These are phyloP conservation scores for Trypanosoma cruzi DNA, from an alignment of 208 protist species.

Conservation along the genomic window DNA sequence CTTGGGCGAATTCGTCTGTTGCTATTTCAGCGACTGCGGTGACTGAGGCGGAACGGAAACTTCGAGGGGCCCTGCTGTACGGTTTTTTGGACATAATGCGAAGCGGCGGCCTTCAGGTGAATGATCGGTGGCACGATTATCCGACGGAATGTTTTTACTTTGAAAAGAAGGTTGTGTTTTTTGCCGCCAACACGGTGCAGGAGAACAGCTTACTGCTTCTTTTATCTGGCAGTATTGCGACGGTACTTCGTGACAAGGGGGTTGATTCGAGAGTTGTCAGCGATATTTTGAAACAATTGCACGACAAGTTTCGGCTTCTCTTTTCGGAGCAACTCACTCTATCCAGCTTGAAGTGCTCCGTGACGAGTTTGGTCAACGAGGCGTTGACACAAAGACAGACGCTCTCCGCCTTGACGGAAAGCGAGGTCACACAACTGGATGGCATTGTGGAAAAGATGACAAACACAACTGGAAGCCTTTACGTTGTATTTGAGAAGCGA, in stretches of 20 bases:
- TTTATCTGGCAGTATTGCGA: conserved; percentile 70
- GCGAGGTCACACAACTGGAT: conserved; percentile 44
- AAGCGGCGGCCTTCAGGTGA: conserved; percentile 43
- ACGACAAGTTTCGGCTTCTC: conserved; percentile 52
- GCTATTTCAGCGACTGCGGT: conserved; percentile 41
- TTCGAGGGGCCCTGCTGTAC: conserved; percentile 61
- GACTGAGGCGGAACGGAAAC: conserved; percentile 44
- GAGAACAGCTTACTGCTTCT: conserved; percentile 68
- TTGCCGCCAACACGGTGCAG: conserved; percentile 81
- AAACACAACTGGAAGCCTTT: conserved; percentile 67
- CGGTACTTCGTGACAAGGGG: conserved; percentile 52
- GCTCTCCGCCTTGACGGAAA: conserved; percentile 35
- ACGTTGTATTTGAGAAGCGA: conserved; percentile 72
- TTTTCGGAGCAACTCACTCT: conserved; percentile 61
- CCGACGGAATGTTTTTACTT: conserved; percentile 81
- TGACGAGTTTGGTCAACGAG: conserved; percentile 46
- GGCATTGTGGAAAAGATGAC: conserved; percentile 83
- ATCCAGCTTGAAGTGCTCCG: conserved; percentile 55
- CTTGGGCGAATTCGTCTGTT: conserved; percentile 36
- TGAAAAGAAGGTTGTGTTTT: conserved; percentile 78
- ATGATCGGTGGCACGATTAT: conserved; percentile 69
- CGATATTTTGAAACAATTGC: conserved; percentile 46
- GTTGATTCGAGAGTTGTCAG: conserved; percentile 39
- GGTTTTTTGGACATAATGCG: conserved; percentile 63
- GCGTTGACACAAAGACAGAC: conserved; percentile 28